Conservation (phyloP, 2,329 filamentous ascomycete species). For the Claviceps maximensis region DNA sequence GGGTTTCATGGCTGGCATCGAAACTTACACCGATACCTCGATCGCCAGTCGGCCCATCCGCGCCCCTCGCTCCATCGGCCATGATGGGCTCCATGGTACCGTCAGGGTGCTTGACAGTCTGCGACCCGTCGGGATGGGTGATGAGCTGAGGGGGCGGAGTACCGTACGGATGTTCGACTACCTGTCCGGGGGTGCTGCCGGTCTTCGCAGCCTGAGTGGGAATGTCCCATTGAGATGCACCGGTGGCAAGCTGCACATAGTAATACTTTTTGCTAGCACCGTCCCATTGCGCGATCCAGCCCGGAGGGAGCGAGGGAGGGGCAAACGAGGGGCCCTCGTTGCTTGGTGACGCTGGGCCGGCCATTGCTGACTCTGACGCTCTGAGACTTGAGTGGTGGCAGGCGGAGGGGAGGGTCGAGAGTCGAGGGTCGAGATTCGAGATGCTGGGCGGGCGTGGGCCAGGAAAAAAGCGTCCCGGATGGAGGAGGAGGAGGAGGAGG, state of each 20-base stretch:
- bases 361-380: too few relatives aligned
- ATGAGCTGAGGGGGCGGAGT: conserved; percentile 43
- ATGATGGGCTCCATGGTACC: conserved; percentile 47
- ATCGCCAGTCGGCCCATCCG: conserved; percentile 41
- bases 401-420: background rate
- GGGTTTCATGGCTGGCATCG: background rate
- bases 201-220: conserved; percentile 51
- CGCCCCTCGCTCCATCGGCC: conserved; percentile 36
- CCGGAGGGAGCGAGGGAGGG: conserved; percentile 47
- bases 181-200: conserved; percentile 44
- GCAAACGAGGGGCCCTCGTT: conserved; percentile 45
- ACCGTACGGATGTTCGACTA: conserved; percentile 49
- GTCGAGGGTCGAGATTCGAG: too few relatives aligned
- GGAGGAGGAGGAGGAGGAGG: background rate
- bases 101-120: conserved; percentile 47
- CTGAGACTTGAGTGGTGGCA: conserved; percentile 1
- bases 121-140: conserved; percentile 48
- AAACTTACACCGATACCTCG: conserved; percentile 50
- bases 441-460: background rate
- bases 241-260: conserved; percentile 59
- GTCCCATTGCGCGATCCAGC: conserved; percentile 62
- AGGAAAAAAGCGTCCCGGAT: background rate
- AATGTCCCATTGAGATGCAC: conserved; percentile 61
- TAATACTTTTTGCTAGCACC: conserved; percentile 52
- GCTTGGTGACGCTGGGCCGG: conserved; percentile 43